Base-by-base conservation (phyloP, 495 filamentous ascomycete genomes). In the Xylaria palmicola region DNA sequence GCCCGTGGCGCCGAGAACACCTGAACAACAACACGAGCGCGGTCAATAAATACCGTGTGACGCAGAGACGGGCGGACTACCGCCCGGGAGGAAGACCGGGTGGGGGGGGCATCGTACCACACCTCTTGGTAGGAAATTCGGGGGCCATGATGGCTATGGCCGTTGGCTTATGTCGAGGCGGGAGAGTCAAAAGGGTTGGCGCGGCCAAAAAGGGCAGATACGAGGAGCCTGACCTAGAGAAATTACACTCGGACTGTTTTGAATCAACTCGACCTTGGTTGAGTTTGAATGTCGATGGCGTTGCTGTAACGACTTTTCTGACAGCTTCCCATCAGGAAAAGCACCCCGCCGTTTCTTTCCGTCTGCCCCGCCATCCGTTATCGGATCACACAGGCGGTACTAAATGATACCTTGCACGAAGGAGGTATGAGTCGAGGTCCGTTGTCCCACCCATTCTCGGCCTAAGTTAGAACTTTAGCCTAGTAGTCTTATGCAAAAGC, bases 1-100 rank as follows among this genome's bases (percentile, higher is more conserved):
- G 62, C 91, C 91, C n/a, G 87, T 89, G 75, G 80, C 83, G 56
- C 87, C 87, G 44, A 89, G 78, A 45, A 89, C 87, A 63, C 85
- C 86, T 86, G 55, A n/a, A 45, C 0, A 30, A 0, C 6, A 65
- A 19, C 8, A 56, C 5, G 13, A 20, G 29, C 50, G 40, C 45
- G 37, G 56, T 48, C 7, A 62, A 29, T 22, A 32, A n/a, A n/a
- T 4, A 27, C 2, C 4, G 4, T 12, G 20, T 29, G 22, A 51
- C 15, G 1, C 1, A 1, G 9, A 1, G 37, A 19, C 1, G 30
- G 29, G 15, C 8, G 6, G 13, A 22, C 0, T 8, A 15, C 7
- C 6, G 20, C 30, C 3, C 10, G 26, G 3, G 6, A n/a, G 0
- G 29, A 34, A 6, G 27, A 22, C 29, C 6, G 6, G 13, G 13